Evolutionary conservation across 768 basidiomycete genomes (phyloP).

Genomic region (Hortiboletus flavorubellus): DNA sequence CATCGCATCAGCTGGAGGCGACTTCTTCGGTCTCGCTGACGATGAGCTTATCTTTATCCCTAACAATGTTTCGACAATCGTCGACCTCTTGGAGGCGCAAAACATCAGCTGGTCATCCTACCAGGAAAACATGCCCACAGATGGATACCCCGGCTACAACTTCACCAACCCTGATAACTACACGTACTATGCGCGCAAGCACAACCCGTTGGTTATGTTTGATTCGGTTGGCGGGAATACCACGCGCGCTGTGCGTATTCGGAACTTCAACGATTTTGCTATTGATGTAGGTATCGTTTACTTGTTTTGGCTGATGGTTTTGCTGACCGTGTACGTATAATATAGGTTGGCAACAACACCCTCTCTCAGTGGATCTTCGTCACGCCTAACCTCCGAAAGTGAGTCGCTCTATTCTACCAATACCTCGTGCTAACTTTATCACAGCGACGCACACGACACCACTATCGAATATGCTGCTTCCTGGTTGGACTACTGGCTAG

Average conservation of each 20-base stretch:
- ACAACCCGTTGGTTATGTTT: constrained; percentile 50
- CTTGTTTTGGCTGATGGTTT: neutral
- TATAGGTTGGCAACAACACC: constrained; percentile 34
- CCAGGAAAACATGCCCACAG: constrained; percentile 54
- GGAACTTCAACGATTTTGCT: constrained; percentile 64
- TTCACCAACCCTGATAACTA: constrained; percentile 34
- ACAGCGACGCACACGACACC: constrained; percentile 62
- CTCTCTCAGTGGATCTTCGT: constrained; percentile 62
- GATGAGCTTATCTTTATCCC: constrained; percentile 38
- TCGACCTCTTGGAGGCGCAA: constrained; percentile 58
- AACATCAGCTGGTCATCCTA: constrained; percentile 60
- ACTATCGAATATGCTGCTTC: constrained; percentile 42
- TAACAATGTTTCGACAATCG: constrained; percentile 50
- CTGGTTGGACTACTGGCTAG: constrained; percentile 51
- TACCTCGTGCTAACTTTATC: neutral
- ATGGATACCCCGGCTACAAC: constrained; percentile 44
- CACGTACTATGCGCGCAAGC: constrained; percentile 55
- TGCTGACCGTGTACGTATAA: neutral
- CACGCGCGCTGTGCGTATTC: constrained; percentile 40
- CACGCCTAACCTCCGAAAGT: constrained; percentile 52
- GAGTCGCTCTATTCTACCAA: neutral
- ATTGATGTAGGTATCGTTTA: constrained; percentile 38
- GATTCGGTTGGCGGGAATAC: constrained; percentile 46
- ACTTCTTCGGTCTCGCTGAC: constrained; percentile 48
- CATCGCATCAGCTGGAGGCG: constrained; percentile 44